Evolutionary conservation across 2,329 filamentous ascomycete genomes (phyloP), one percentile per base, ranked within the genome.

Genomic region (Macrophomina pseudophaseolina): DNA sequence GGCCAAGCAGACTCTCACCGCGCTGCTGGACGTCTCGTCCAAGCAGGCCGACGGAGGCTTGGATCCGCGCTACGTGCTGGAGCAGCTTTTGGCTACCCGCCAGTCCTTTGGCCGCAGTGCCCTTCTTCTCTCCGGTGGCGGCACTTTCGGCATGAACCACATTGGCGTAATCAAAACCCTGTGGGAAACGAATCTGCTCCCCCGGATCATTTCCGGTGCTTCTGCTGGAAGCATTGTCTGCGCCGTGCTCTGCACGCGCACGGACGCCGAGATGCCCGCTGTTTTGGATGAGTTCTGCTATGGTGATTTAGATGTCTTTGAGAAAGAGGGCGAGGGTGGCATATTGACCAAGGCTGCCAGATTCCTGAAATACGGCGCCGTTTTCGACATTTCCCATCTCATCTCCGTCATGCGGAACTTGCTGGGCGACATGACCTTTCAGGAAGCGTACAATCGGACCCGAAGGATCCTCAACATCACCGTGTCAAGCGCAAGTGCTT

Each of bases 361-460:
- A 35, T 83, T 97, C 59, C 80, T 96, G 40, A 96, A 92, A n/a
- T 87, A 91, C 71, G 92, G 93, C 0, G 90, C 89, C 53, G 90
- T 94, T 82, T 92, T 94, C 69, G 93, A 97, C 74, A 96, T 96
- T 72, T 86, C 87, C 30, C 89, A 97, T 76, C 81, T 97, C 58
- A 90, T 87, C 2, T 85, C 90, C 54, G 93, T 97, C 5, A 95
- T 98, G 92, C 87, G 88, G 65, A 84, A 84, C 38, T 82, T 95
- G 73, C 84, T 97, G 7, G 93, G 93, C 44, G 92, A 97, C 72
- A 90, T 97, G 72, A 98, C 94, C 0, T 98, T 98, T 72, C 92
- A 94, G 74, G 94, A 98, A 79, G 93, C 93, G 0, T 97, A 97
- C 81, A 97, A 97, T 75, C 90, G 93, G n/a, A 97, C 94, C 0